Evolutionary conservation across 2,329 filamentous ascomycete species (phyloP).

Genomic region (Microcyclospora pomicola): DNA sequence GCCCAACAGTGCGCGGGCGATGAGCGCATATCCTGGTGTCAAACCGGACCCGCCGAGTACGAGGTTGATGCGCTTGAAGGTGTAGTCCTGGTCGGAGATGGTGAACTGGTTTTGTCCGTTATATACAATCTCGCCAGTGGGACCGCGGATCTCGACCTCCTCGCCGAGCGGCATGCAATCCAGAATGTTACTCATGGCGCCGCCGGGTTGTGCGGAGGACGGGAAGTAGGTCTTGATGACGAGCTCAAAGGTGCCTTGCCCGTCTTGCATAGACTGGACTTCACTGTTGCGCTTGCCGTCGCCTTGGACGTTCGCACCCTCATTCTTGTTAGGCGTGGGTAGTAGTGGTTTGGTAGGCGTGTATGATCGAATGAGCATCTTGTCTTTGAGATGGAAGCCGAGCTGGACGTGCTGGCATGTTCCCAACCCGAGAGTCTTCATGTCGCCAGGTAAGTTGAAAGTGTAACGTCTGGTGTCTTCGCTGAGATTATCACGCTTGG

Average conservation of each 20-base stretch:
- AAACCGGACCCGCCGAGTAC: slow-evolving; percentile 39
- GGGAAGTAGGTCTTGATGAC: slow-evolving; percentile 41
- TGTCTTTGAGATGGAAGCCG: slow-evolving; percentile 39
- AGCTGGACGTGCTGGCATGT: slow-evolving; percentile 41
- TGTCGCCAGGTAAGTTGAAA: slow-evolving; percentile 30
- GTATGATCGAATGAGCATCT: slow-evolving; percentile 38
- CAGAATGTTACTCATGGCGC: slow-evolving; percentile 41
- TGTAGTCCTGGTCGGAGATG: slow-evolving; percentile 29
- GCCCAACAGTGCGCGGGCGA: slow-evolving; percentile 29
- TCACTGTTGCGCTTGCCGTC: slow-evolving; percentile 1
- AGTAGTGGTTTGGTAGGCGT: slow-evolving; percentile 37
- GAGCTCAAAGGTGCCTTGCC: slow-evolving; percentile 34
- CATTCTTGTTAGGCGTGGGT: slow-evolving; percentile 4
- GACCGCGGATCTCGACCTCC: slow-evolving; percentile 39
- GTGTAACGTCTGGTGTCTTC: slow-evolving; percentile 35
- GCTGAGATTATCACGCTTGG: slow-evolving; percentile 26
- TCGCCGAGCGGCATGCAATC: slow-evolving; percentile 36
- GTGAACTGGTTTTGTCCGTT: slow-evolving; percentile 33
- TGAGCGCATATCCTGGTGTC: slow-evolving; percentile 39
- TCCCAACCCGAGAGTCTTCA: slow-evolving; percentile 32
- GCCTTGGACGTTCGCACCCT: slow-evolving; percentile 15
- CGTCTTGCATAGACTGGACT: slow-evolving; percentile 8
- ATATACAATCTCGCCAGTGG: slow-evolving; percentile 39
- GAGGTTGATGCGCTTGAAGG: slow-evolving; percentile 34
- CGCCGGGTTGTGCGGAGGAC: slow-evolving; percentile 33